Percentiles rank a stretch among this genome's conserved stretches.
Conservation (phyloP, 495 filamentous ascomycete species). For the Bathelium albidoporum region DNA sequence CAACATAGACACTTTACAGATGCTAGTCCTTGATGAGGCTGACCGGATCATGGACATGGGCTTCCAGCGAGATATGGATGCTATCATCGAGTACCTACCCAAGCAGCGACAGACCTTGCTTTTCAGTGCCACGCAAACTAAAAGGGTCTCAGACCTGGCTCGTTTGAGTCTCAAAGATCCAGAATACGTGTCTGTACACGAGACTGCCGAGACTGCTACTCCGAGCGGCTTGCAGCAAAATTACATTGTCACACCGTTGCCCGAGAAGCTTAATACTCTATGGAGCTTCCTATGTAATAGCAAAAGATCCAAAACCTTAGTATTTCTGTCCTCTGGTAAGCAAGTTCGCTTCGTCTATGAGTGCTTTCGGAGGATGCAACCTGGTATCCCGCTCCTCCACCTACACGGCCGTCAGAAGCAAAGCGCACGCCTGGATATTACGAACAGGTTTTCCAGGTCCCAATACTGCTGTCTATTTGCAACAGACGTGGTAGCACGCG, state of each 20-base stretch:
- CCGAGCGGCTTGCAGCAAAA: constrained; percentile 79
- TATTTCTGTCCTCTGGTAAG: constrained; percentile 90
- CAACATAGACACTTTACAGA: constrained; percentile 79
- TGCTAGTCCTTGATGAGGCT: constrained; percentile 91
- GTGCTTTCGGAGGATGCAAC: constrained; percentile 83
- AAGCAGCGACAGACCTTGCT: constrained; percentile 80
- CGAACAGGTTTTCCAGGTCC: constrained; percentile 63
- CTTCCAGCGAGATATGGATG: constrained; percentile 83
- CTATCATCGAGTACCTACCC: constrained; percentile 86
- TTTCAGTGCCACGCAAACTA: constrained; percentile 94
- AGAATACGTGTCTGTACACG: constrained; percentile 90
- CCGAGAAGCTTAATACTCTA: constrained; percentile 81
- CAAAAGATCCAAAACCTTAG: constrained; percentile 82
- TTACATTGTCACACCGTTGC: constrained; percentile 73
- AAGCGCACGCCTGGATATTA: constrained; percentile 73
- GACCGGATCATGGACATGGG: constrained; percentile 98
- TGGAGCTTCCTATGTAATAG: constrained; percentile 86
- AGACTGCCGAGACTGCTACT: constrained; percentile 69
- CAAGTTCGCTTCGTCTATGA: constrained; percentile 95
- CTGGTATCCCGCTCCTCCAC: constrained; percentile 90
- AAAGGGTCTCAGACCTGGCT: constrained; percentile 83
- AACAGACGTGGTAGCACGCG: constrained; percentile 87
- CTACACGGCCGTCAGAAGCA: constrained; percentile 94
- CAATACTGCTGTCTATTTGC: constrained; percentile 83
- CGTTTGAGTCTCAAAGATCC: constrained; percentile 79